Base-by-base conservation (phyloP, 441 rosid species). In the Theobroma grandiflorum region DNA sequence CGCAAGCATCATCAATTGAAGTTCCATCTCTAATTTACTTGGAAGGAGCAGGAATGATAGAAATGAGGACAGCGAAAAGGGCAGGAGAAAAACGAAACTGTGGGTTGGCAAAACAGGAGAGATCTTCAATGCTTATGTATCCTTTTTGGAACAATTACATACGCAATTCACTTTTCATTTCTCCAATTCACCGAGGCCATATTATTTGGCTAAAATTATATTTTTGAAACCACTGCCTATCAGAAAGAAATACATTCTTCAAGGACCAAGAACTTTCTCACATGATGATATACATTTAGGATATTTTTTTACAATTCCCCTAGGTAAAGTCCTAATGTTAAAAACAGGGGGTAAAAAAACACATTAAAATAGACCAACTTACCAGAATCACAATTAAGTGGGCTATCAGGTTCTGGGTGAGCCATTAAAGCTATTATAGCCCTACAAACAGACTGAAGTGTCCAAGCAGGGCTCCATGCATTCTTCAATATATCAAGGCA, bases 381-480 rank as follows among this genome's bases (percentile, higher is more conserved):
- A 92, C 99, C 99, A 66, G 99, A 96, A 89, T 96, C 99, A 66
- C 99, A 97, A 85, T 97, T 97, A 47, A 97, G 90, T 59, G 99
- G 99, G 83, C 99, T 97, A 75, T 95, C 99, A 1, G 99, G 91
- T 79, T 97, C 99, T 16, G 99, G 99, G 84, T 97, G 99, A 64
- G 99, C 99, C 99, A 97, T 95, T 90, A 97, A 80, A 75, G 99
- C 98, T 69, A 97, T 97, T 85, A 97, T 94, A 22, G 99, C 99
- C 88, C 98, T 93, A 84, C 97, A 93, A 72, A 93, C 94, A 61
- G 98, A 93, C 85, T 94, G 94, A 79, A 90, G 92, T 16, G 96
- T 96, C 98, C 98, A 93, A 26, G 99, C 99, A 4, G 99, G 99
- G 83, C 98, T 97, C 99, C 99, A 97, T 50, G 99, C 98, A 82